Conservation (phyloP, 2,329 filamentous ascomycete genomes). For the Trichoderma aggressivum region DNA sequence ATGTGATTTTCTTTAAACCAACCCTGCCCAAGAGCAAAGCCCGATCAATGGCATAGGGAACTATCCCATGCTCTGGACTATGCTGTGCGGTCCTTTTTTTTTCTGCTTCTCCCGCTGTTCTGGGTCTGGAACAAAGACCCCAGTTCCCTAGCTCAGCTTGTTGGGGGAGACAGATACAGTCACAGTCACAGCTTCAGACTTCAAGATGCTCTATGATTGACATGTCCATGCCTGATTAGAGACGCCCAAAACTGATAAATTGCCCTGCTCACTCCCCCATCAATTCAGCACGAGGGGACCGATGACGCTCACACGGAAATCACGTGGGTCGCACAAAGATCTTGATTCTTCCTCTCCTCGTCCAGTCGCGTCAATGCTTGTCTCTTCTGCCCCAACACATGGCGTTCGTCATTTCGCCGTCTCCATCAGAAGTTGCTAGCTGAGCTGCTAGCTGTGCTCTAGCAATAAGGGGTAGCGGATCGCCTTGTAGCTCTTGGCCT, state of each 20-base stretch:
- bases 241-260: neutral
- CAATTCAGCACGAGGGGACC: neutral
- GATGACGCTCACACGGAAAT: neutral
- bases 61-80: neutral
- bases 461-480: neutral
- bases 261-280: neutral
- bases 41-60: neutral
- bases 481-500: neutral
- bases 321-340: neutral
- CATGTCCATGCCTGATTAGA: neutral
- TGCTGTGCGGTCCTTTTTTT: neutral
- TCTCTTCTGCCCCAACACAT: neutral
- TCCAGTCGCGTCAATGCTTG: neutral
- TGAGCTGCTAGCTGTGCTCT: neutral
- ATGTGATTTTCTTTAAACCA: neutral
- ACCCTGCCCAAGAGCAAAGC: neutral
- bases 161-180: neutral
- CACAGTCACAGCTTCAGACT: neutral
- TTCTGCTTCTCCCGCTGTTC: neutral
- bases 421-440: neutral
- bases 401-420: neutral
- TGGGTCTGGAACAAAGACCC: neutral
- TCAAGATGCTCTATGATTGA: neutral
- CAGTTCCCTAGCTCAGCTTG: neutral
- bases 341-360: neutral